phyloP scores from a whole-genome alignment of 208 protist species.

The Trypanosomatidae sp. region DNA sequence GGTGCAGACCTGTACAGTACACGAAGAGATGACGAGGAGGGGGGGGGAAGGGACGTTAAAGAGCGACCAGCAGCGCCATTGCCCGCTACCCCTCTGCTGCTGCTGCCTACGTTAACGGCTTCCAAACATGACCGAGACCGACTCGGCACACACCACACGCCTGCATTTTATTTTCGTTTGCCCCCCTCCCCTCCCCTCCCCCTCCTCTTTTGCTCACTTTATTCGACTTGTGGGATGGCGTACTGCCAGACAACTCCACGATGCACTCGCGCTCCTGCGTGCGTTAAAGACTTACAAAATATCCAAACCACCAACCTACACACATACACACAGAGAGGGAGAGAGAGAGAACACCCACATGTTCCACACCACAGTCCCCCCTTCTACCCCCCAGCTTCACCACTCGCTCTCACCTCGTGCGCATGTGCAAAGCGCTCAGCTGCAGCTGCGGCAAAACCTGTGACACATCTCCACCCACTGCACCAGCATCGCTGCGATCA shows the following conservation, averaged over 20 bases:
- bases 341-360: neutral
- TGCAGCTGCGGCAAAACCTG: conserved; percentile 9
- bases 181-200: no score
- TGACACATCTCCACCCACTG: conserved; percentile 34
- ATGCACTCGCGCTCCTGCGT: neutral
- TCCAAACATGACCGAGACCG: neutral
- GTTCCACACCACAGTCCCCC: neutral
- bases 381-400: neutral
- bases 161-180: no score
- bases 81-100: neutral
- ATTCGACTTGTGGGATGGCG: neutral
- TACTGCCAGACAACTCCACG: neutral
- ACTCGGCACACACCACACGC: neutral
- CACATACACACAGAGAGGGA: neutral
- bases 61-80: neutral
- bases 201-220: neutral
- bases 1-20: neutral
- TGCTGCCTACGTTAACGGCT: neutral
- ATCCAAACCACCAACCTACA: neutral
- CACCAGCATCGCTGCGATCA: conserved; percentile 22
- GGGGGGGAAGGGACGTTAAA: neutral
- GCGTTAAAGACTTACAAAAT: neutral
- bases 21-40: neutral
- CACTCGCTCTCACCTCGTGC: neutral
- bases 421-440: conserved; percentile 1